Conservation (phyloP, 208 protist genomes). For the Blastocrithidia nonstop region DNA sequence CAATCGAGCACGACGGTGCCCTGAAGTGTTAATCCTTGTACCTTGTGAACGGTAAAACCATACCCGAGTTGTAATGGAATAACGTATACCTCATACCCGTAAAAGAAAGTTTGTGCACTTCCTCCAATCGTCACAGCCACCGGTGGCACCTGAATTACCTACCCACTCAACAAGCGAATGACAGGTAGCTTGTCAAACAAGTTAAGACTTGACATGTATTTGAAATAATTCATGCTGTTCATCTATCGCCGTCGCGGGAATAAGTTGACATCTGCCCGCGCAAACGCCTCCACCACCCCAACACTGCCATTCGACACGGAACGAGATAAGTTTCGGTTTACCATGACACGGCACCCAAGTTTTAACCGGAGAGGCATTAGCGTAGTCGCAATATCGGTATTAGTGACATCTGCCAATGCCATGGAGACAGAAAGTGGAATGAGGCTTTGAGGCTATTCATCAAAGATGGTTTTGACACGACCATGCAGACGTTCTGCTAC, state of each 20-base stretch:
- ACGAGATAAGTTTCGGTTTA: slow-evolving; percentile 78
- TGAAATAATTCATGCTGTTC: slow-evolving; percentile 6
- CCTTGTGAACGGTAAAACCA: slow-evolving; percentile 87
- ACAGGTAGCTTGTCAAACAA: slow-evolving; percentile 58
- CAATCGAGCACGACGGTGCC: slow-evolving; percentile 79
- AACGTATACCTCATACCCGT: slow-evolving; percentile 57
- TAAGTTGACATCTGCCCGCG: slow-evolving; percentile 32
- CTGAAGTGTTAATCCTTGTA: slow-evolving; percentile 76
- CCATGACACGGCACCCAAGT: slow-evolving; percentile 79
- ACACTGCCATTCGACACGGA: slow-evolving; percentile 80
- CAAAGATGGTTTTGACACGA: slow-evolving; percentile 20
- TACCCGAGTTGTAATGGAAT: slow-evolving; percentile 81
- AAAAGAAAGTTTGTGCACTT: slow-evolving; percentile 60
- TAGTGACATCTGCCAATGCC: slow-evolving; percentile 38
- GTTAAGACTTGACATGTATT: slow-evolving; percentile 10
- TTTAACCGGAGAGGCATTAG: slow-evolving; percentile 68
- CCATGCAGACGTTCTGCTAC: slow-evolving; percentile 24
- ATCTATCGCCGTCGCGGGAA: slow-evolving; percentile 37
- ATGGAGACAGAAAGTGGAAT: slow-evolving; percentile 54
- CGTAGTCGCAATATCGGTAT: slow-evolving; percentile 20
- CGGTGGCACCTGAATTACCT: slow-evolving; percentile 69
- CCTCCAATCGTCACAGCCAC: slow-evolving; percentile 41
- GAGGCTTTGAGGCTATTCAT: slow-evolving; percentile 23
- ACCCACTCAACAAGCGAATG: slow-evolving; percentile 56
- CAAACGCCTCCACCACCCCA: slow-evolving; percentile 76